Evolutionary conservation across 1,139 yeast species (phyloP).

Genomic region (Pichia sp.): DNA sequence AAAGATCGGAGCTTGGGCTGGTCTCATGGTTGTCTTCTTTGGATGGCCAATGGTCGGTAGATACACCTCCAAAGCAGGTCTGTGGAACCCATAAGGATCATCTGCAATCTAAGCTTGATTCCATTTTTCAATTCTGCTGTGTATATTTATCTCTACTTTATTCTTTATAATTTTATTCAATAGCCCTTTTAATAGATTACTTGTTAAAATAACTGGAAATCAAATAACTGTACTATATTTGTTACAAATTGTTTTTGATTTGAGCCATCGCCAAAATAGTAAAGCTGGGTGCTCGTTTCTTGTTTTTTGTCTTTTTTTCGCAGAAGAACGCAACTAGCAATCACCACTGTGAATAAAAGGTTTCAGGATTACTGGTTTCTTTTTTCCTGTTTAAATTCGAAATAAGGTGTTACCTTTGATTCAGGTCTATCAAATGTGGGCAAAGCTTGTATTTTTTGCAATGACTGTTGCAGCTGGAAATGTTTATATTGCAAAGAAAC

Average conservation of each 20-base stretch:
- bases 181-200: not conserved
- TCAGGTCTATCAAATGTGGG: not conserved
- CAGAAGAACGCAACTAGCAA: too few species aligned
- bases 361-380: too few species aligned
- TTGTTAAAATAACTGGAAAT: not conserved
- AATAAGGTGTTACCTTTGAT: too few species aligned
- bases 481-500: not conserved
- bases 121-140: not conserved
- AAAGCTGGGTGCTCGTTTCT: too few species aligned
- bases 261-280: too few species aligned
- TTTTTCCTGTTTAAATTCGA: too few species aligned
- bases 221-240: too few species aligned
- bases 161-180: not conserved
- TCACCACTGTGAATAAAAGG: too few species aligned
- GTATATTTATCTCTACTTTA: too few species aligned
- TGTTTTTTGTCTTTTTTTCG: too few species aligned
- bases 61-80: conserved; percentile 20
- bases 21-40: conserved; percentile 18
- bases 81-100: conserved; percentile 15
- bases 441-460: not conserved
- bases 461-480: not conserved
- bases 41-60: conserved; percentile 24
- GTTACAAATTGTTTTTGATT: too few species aligned
- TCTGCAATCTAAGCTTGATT: too few species aligned
- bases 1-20: conserved; percentile 24